Percentiles rank a stretch among this genome's conserved stretches.
Conservation (phyloP, 192 early-diverging fungal species). For the Rhizophagus clarus region DNA sequence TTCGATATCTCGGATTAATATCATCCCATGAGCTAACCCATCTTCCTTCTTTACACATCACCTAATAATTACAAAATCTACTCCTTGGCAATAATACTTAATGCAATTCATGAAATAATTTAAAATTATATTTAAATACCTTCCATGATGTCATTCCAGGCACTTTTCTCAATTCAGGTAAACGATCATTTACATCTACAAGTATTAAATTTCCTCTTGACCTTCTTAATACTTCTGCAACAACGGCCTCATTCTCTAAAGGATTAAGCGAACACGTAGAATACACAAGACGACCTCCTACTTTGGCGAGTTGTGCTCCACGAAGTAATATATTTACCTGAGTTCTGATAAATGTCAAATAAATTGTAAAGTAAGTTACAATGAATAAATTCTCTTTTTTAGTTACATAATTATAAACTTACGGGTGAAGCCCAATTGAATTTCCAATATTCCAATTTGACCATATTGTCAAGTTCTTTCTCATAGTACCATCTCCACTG, state of each 20-base stretch:
- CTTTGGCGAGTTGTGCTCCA: constrained; percentile 83
- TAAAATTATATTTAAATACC: constrained; percentile 36
- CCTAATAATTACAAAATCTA: constrained; percentile 30
- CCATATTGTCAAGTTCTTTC: constrained; percentile 96
- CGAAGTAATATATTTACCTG: constrained; percentile 90
- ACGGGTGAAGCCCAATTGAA: constrained; percentile 80
- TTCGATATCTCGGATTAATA: constrained; percentile 39
- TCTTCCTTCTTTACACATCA: constrained; percentile 72
- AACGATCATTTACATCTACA: constrained; percentile 82
- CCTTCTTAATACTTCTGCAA: constrained; percentile 75
- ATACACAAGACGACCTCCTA: constrained; percentile 93
- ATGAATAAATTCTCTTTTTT: background rate
- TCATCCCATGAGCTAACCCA: constrained; percentile 54
- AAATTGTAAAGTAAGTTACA: background rate
- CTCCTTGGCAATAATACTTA: too few relatives aligned
- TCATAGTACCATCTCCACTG: constrained; percentile 94
- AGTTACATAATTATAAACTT: constrained; percentile 25
- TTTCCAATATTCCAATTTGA: constrained; percentile 76
- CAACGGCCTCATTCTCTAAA: constrained; percentile 96
- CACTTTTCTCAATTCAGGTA: constrained; percentile 78
- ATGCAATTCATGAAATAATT: too few relatives aligned
- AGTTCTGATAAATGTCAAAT: constrained; percentile 39
- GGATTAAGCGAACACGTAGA: constrained; percentile 99
- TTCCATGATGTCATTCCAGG: constrained; percentile 90
- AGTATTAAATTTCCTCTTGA: constrained; percentile 73